Percentiles rank a stretch among this genome's conserved stretches.
Conservation (phyloP, 805 yeast species). For the Candida jianshihensis region DNA sequence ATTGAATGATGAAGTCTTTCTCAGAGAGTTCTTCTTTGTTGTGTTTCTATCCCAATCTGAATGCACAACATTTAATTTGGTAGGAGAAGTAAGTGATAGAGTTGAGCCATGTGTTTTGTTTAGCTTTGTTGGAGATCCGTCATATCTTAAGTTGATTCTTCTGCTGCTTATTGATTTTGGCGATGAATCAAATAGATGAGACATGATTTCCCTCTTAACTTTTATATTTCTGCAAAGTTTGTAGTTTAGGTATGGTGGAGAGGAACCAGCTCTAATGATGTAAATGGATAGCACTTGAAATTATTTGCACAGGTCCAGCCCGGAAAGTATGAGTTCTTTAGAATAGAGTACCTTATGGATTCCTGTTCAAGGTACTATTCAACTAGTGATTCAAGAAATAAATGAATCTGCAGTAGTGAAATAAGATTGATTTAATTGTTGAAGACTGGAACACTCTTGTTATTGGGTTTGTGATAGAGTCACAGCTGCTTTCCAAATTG, state of each 20-base stretch:
- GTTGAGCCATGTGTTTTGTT: slow-evolving; percentile 25
- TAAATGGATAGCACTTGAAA: slow-evolving; percentile 6
- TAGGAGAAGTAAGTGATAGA: slow-evolving; percentile 36
- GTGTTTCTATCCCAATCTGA: slow-evolving; percentile 28
- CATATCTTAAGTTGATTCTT: slow-evolving; percentile 6
- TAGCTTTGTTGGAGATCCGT: slow-evolving; percentile 13
- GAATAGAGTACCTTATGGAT: no score
- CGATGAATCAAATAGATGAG: slow-evolving; percentile 12
- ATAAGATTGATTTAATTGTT: no score
- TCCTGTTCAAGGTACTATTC: no score
- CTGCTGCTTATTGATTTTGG: slow-evolving; percentile 12
- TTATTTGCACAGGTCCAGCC: slow-evolving; percentile 16
- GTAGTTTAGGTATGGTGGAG: slow-evolving; percentile 1
- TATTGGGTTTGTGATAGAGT: no score
- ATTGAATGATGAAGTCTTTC: slow-evolving; percentile 18
- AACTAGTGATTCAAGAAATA: no score
- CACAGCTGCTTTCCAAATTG: no score
- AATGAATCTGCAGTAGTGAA: no score
- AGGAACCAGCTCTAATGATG: slow-evolving; percentile 10
- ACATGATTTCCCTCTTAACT: no score
- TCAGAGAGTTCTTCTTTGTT: slow-evolving; percentile 11
- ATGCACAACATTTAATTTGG: slow-evolving; percentile 38
- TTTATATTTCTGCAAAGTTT: no score
- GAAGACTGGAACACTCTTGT: no score
- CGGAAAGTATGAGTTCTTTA: no score